phyloP scores from a whole-genome alignment of 2,329 filamentous ascomycete genomes.

The Trichoderma sp. region DNA sequence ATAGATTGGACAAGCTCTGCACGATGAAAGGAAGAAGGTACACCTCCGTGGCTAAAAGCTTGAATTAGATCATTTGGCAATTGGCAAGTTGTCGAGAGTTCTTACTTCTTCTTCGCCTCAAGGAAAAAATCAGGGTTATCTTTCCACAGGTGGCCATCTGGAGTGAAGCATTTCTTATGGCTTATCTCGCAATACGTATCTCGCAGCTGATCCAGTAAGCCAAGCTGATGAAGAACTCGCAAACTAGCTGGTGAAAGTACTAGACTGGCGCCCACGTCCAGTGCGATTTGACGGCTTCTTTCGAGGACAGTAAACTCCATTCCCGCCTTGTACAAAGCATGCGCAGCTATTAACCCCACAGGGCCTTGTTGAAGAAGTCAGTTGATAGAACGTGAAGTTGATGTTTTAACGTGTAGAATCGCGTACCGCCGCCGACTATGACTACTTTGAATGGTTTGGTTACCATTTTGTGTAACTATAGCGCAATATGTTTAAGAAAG shows the following conservation, averaged over 20 bases:
- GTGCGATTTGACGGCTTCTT: conserved; percentile 32
- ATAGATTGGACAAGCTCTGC: conserved; percentile 39
- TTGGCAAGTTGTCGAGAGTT: not conserved
- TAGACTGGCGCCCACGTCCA: conserved; percentile 37
- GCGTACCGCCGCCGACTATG: not conserved
- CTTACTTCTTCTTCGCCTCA: conserved; percentile 33
- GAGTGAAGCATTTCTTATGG: conserved; percentile 31
- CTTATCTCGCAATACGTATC: conserved; percentile 30
- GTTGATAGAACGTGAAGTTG: too few relatives aligned
- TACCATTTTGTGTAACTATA: not conserved
- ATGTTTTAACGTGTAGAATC: too few relatives aligned
- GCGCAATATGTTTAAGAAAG: not conserved
- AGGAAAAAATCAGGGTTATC: conserved; percentile 30
- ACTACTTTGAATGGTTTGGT: not conserved
- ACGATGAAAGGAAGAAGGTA: conserved; percentile 38
- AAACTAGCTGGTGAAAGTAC: conserved; percentile 35
- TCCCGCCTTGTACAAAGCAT: conserved; percentile 32
- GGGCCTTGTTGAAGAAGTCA: conserved; percentile 28
- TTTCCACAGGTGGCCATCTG: conserved; percentile 33
- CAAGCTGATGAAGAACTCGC: conserved; percentile 40
- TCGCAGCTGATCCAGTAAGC: conserved; percentile 31
- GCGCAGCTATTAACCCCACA: conserved; percentile 34
- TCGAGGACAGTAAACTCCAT: conserved; percentile 46
- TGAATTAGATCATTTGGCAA: not conserved
- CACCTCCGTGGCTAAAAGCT: conserved; percentile 33